Evolutionary conservation across 1,139 yeast species (phyloP), one percentile per base, ranked within the genome.

Genomic region (Pichia sp.): DNA sequence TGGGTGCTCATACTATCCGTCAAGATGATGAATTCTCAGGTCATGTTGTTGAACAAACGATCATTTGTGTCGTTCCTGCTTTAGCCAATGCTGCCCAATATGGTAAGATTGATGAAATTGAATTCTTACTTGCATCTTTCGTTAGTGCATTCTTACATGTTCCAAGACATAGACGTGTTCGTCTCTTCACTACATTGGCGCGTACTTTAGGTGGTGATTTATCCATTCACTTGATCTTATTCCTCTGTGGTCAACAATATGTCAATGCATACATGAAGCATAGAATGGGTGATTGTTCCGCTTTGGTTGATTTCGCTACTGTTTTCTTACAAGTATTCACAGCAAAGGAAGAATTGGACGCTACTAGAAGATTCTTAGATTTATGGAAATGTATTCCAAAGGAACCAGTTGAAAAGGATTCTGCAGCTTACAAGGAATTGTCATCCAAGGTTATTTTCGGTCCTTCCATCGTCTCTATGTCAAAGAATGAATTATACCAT

Each of bases 1-100:
- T 93, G 99, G 99, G 99, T 48, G 96, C 98, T 28, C 96, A 90
- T 60, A 90, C 98, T 12, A 80, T 94, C 44, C 84, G 96, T 62
- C 97, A 93, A 69, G 99, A 93, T 66, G 98, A 93, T 65, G 97
- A 90, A 61, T 91, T 88, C 63, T 88, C 97, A 2, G 86, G 86
- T 39, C 85, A 87, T 55, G 97, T 93, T 34, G 89, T 94, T 53
- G 96, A 90, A 61, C 94, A 89, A 64, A 93, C 99, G 3, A 85
- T 93, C 45, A 73, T 87, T 15, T 84, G 87, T 58, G 96, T 93
- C 43, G 83, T 93, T 40, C 99, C 99, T 4, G 96, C 98, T 0
- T 75, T 93, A 53, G 81, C 94, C 10, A 73, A 77, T 18, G 79
- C 81, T 45, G 79, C 83, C 9, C 72, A 76, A 27, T 58, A 65